Conservation (phyloP, 148 eudicot species). For the Tetragonia tetragonoides region DNA sequence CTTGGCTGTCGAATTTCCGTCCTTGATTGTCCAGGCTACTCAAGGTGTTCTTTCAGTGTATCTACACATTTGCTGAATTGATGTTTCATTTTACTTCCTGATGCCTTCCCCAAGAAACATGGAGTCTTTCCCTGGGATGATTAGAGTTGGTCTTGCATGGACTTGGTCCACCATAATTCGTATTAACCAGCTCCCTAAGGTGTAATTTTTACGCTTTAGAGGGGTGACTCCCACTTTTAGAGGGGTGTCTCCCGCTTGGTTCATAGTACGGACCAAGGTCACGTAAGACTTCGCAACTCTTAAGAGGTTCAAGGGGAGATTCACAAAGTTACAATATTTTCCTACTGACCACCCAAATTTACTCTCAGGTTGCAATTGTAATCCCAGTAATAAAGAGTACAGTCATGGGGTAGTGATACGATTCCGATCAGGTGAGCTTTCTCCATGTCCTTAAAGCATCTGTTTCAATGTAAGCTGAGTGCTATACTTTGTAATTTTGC, state of each 20-base stretch:
- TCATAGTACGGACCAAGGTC: too few relatives aligned
- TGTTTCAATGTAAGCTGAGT: slow-evolving; percentile 19
- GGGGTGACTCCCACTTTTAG: background rate
- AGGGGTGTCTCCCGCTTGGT: too few relatives aligned
- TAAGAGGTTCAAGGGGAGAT: background rate
- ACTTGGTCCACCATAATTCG: too few relatives aligned
- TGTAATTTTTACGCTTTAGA: too few relatives aligned
- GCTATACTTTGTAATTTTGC: slow-evolving; percentile 24
- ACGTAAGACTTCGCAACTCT: background rate
- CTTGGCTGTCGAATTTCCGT: slow-evolving; percentile 55
- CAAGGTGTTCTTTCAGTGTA: slow-evolving; percentile 43
- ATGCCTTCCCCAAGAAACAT: background rate
- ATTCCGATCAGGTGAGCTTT: slow-evolving; percentile 70
- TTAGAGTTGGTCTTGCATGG: background rate
- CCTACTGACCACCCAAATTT: slow-evolving; percentile 1
- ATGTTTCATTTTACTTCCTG: background rate
- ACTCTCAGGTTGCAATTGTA: slow-evolving; percentile 59
- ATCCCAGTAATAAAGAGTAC: slow-evolving; percentile 44
- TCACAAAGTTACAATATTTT: background rate
- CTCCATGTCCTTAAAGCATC: background rate
- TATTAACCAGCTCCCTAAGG: too few relatives aligned
- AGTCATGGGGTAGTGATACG: slow-evolving; percentile 67
- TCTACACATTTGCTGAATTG: background rate
- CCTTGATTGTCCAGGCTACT: slow-evolving; percentile 73
- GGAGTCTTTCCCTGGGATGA: slow-evolving; percentile 2